A percentile compares a stretch with the other conserved stretches of the same genome.
These are phyloP conservation scores for Phlyctochytrium bullatum DNA, from an alignment of 192 early-diverging fungal species.

Conservation along the genomic window DNA sequence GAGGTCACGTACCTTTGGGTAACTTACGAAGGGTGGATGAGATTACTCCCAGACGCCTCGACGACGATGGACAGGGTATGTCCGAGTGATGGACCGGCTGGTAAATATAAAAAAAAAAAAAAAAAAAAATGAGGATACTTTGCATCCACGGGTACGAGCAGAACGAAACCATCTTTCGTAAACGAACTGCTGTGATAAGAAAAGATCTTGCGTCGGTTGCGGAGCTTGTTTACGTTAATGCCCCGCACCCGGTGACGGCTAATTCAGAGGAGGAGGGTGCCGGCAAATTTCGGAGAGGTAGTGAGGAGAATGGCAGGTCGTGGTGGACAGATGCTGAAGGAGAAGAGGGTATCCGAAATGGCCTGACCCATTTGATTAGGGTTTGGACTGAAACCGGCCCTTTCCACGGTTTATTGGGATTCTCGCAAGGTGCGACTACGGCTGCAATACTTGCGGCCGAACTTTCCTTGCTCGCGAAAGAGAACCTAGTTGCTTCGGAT, in stretches of 20 bases:
- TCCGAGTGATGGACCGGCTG: background rate
- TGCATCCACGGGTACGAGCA: constrained; percentile 51
- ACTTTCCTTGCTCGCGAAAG: constrained; percentile 1
- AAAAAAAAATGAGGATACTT: constrained; percentile 29
- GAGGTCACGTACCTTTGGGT: too few species aligned
- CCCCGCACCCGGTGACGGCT: constrained; percentile 16
- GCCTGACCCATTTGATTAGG: constrained; percentile 11
- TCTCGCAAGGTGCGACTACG: constrained; percentile 48
- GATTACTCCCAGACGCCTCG: too few species aligned
- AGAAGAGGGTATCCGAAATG: too few species aligned
- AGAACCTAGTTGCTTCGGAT: background rate
- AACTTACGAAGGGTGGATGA: too few species aligned
- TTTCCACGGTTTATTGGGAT: constrained; percentile 46
- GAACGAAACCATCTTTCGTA: constrained; percentile 36
- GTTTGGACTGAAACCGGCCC: constrained; percentile 35
- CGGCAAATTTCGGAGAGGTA: constrained; percentile 21
- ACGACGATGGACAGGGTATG: background rate
- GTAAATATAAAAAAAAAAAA: background rate
- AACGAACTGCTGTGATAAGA: constrained; percentile 26
- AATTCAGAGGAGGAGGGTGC: constrained; percentile 16
- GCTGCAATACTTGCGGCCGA: constrained; percentile 30
- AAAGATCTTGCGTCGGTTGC: constrained; percentile 23
- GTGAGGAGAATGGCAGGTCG: too few species aligned
- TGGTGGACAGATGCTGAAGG: too few species aligned
- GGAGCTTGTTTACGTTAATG: constrained; percentile 25